phyloP scores from a whole-genome alignment of 768 basidiomycete species.

The Boletus sp. region DNA sequence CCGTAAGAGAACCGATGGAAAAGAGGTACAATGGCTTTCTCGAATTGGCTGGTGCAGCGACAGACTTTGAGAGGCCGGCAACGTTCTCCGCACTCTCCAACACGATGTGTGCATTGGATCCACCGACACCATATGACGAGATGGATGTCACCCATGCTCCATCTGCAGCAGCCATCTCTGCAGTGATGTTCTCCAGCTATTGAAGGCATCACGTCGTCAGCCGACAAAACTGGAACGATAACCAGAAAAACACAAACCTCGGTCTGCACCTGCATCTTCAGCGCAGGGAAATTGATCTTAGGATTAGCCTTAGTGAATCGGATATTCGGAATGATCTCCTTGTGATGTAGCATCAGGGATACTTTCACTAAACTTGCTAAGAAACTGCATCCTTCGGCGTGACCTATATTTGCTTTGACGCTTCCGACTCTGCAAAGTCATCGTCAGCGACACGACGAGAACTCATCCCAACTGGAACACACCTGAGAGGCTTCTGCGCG shows the following conservation, averaged over 20 bases:
- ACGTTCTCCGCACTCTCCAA: constrained; percentile 27
- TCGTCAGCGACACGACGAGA: background rate
- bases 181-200: constrained; percentile 24
- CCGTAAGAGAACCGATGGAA: constrained; percentile 29
- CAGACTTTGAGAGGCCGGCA: constrained; percentile 10
- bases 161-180: constrained; percentile 28
- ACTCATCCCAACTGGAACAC: background rate
- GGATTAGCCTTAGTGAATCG: constrained; percentile 29
- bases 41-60: background rate
- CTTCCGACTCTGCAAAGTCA: constrained; percentile 23
- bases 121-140: constrained; percentile 35
- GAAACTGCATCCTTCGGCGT: constrained; percentile 33
- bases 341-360: constrained; percentile 31
- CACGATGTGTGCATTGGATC: constrained; percentile 35
- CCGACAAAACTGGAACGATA: background rate
- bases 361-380: constrained; percentile 36
- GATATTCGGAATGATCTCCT: constrained; percentile 29
- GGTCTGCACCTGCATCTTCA: constrained; percentile 29
- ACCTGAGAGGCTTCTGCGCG: constrained; percentile 19
- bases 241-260: constrained; percentile 10
- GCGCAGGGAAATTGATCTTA: constrained; percentile 23
- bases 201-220: background rate
- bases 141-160: constrained; percentile 33
- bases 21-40: constrained; percentile 26
- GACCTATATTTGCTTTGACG: constrained; percentile 27